These are phyloP conservation scores for Sungouiella thailandica DNA, from an alignment of 805 yeast species.

Conservation along the genomic window DNA sequence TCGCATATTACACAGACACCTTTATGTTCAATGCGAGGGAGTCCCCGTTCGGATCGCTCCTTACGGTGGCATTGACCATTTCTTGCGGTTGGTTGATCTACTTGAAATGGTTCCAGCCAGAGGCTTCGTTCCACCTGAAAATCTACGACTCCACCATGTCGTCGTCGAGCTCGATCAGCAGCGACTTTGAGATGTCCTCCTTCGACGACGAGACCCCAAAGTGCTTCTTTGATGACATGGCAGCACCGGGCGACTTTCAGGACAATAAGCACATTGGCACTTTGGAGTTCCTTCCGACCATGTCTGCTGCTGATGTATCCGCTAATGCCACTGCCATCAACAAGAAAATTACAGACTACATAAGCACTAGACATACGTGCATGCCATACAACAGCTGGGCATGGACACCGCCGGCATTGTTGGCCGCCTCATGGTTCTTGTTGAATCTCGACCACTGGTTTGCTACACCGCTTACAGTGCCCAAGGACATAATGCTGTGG, in stretches of 20 bases:
- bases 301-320: slow-evolving; percentile 3
- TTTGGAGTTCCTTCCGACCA: slow-evolving; percentile 4
- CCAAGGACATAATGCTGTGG: slow-evolving; percentile 57
- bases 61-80: slow-evolving; percentile 1
- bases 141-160: slow-evolving; percentile 1
- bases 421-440: slow-evolving; percentile 43
- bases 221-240: background rate
- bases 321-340: slow-evolving; percentile 5
- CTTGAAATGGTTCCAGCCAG: slow-evolving; percentile 12
- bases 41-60: slow-evolving; percentile 3
- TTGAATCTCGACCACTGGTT: slow-evolving; percentile 43
- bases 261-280: slow-evolving; percentile 4
- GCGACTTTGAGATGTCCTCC: slow-evolving; percentile 1
- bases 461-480: slow-evolving; percentile 37
- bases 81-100: slow-evolving; percentile 8
- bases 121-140: slow-evolving; percentile 6
- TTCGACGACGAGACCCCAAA: background rate
- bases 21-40: slow-evolving; percentile 26
- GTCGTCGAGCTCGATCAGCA: background rate
- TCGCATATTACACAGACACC: slow-evolving; percentile 40
- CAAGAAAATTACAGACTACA: slow-evolving; percentile 9
- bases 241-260: slow-evolving; percentile 10
- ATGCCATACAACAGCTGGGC: slow-evolving; percentile 15
- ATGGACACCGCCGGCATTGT: slow-evolving; percentile 33
- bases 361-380: background rate